Conservation (phyloP, 805 yeast species). For the Gaillardinia entomophila region DNA sequence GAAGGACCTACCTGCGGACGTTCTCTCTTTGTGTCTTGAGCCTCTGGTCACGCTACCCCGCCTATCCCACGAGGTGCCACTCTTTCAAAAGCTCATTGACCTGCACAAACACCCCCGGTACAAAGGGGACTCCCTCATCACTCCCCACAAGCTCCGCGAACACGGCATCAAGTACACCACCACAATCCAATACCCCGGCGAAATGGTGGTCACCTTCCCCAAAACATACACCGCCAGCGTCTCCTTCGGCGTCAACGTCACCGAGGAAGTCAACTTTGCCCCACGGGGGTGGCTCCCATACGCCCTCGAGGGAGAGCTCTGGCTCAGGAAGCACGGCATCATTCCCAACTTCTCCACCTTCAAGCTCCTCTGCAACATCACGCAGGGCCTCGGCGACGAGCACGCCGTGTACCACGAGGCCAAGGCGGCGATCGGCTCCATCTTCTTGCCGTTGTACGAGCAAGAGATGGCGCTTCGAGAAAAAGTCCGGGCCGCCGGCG, state of each 20-base stretch:
- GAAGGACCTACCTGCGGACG: slow-evolving; percentile 16
- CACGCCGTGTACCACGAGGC: not conserved
- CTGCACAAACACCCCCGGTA: slow-evolving; percentile 4
- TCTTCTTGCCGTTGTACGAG: slow-evolving; percentile 28
- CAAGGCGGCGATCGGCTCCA: not conserved
- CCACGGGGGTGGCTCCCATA: slow-evolving; percentile 49
- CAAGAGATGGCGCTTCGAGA: slow-evolving; percentile 41
- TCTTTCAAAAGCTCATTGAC: slow-evolving; percentile 13
- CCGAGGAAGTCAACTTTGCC: slow-evolving; percentile 55
- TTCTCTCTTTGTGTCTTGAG: slow-evolving; percentile 24
- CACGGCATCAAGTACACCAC: slow-evolving; percentile 45
- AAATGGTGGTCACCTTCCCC: slow-evolving; percentile 54
- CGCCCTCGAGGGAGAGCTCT: slow-evolving; percentile 43
- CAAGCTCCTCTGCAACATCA: slow-evolving; percentile 43
- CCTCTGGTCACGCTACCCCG: slow-evolving; percentile 24
- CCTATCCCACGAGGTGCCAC: slow-evolving; percentile 18
- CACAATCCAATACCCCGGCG: slow-evolving; percentile 57
- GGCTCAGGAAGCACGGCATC: slow-evolving; percentile 44
- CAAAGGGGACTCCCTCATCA: slow-evolving; percentile 42
- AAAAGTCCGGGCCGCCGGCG: slow-evolving; percentile 23
- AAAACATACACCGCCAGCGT: slow-evolving; percentile 44
- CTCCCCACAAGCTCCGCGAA: slow-evolving; percentile 43
- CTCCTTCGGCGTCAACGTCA: slow-evolving; percentile 51
- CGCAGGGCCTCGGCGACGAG: slow-evolving; percentile 29
- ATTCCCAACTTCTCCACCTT: slow-evolving; percentile 50